A percentile compares a stretch with the other conserved stretches of the same genome.
phyloP scores from a whole-genome alignment of 805 yeast genomes.

The Wickerhamiella sorbophila region DNA sequence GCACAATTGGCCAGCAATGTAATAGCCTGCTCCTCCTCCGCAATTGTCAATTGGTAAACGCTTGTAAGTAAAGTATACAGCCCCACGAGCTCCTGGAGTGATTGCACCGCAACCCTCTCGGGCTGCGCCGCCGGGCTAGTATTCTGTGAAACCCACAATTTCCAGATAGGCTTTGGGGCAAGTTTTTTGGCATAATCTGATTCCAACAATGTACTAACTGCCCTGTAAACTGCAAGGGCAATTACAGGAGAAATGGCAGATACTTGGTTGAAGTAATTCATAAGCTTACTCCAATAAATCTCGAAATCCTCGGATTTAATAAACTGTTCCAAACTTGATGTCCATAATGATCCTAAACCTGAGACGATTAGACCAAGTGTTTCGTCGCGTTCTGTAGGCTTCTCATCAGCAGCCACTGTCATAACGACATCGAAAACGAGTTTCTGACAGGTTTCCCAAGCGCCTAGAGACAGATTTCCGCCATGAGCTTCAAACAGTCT shows the following conservation, averaged over 20 bases:
- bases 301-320: slow-evolving; percentile 20
- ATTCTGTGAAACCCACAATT: slow-evolving; percentile 31
- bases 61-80: slow-evolving; percentile 7
- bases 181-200: slow-evolving; percentile 16
- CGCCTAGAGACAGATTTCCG: slow-evolving; percentile 31
- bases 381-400: slow-evolving; percentile 36
- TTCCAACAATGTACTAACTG: slow-evolving; percentile 35
- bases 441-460: slow-evolving; percentile 54
- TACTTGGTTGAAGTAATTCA: slow-evolving; percentile 34
- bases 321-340: slow-evolving; percentile 33
- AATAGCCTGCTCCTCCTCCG: slow-evolving; percentile 5
- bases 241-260: slow-evolving; percentile 35
- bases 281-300: slow-evolving; percentile 42
- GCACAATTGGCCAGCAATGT: slow-evolving; percentile 11
- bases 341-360: slow-evolving; percentile 52
- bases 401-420: slow-evolving; percentile 14
- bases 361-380: slow-evolving; percentile 45
- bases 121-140: slow-evolving; percentile 27
- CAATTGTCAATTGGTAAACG: slow-evolving; percentile 1
- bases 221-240: slow-evolving; percentile 42
- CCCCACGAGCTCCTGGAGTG: slow-evolving; percentile 31
- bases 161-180: slow-evolving; percentile 17
- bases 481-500: slow-evolving; percentile 68
- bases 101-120: slow-evolving; percentile 34
- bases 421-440: slow-evolving; percentile 40